phyloP scores from a whole-genome alignment of 129 eudicot genomes.

The Artemisia argyi region DNA sequence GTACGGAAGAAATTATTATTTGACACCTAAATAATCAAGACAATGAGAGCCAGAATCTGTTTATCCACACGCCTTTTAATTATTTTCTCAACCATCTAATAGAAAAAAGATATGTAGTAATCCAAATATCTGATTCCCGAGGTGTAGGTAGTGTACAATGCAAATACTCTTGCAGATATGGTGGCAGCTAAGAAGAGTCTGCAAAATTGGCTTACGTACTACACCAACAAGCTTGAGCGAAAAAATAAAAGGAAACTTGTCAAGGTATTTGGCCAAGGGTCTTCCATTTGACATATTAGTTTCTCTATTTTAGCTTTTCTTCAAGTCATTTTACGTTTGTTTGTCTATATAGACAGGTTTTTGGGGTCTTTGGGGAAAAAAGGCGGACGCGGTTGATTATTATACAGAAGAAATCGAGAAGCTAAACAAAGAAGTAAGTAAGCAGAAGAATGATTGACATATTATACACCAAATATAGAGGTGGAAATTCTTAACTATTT shows the following conservation, averaged over 20 bases:
- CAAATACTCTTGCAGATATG: conserved; percentile 77
- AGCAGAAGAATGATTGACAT: conserved; percentile 1
- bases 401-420: conserved; percentile 65
- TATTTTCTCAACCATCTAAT: neutral
- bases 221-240: conserved; percentile 76
- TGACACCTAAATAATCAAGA: neutral
- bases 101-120: conserved; percentile 4
- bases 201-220: conserved; percentile 81
- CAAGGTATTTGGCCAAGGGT: conserved; percentile 59
- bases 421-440: conserved; percentile 63
- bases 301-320: neutral
- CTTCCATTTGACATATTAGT: conserved; percentile 9
- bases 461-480: conserved; percentile 17
- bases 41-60: neutral
- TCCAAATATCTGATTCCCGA: conserved; percentile 18
- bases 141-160: conserved; percentile 81
- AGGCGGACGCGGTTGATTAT: conserved; percentile 82
- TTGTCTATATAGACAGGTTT: conserved; percentile 91
- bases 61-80: neutral
- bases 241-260: conserved; percentile 54
- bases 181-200: conserved; percentile 63
- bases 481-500: conserved; percentile 17
- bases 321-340: conserved; percentile 23
- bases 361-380: conserved; percentile 89
- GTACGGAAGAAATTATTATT: neutral